phyloP scores from a whole-genome alignment of 148 eudicot species.

The Chenopodium quinoa region DNA sequence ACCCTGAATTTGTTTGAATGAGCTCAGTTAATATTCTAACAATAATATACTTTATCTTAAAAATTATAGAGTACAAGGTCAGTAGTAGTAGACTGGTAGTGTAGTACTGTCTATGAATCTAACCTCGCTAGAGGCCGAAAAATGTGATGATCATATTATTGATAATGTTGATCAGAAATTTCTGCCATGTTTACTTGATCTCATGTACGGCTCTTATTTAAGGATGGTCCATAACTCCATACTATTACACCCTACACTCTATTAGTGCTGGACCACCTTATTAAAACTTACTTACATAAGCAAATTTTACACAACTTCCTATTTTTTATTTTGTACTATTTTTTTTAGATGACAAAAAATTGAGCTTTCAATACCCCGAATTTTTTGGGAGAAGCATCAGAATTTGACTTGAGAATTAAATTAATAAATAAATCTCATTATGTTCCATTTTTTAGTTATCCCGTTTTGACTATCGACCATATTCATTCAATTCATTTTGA shows the following conservation, averaged over 20 bases:
- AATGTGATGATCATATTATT: not conserved
- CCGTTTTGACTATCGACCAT: no score
- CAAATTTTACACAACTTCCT: not conserved
- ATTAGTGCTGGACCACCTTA: constrained; percentile 5
- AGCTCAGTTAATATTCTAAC: not conserved
- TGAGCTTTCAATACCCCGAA: not conserved
- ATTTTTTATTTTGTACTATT: not conserved
- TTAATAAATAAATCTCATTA: not conserved
- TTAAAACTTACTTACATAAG: not conserved
- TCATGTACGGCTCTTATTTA: not conserved
- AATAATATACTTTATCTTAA: not conserved
- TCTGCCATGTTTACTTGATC: not conserved
- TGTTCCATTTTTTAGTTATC: no score
- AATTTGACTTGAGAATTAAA: not conserved
- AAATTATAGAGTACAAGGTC: not conserved
- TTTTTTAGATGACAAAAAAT: not conserved
- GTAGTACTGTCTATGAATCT: not conserved
- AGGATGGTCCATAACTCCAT: constrained; percentile 1
- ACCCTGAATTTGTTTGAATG: not conserved
- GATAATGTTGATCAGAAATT: not conserved
- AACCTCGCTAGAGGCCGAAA: not conserved
- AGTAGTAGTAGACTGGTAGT: not conserved
- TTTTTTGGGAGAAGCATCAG: constrained; percentile 1
- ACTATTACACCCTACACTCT: constrained; percentile 5
- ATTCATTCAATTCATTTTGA: no score